Conservation (phyloP, 441 rosid genomes). For the Breynia disticha region DNA sequence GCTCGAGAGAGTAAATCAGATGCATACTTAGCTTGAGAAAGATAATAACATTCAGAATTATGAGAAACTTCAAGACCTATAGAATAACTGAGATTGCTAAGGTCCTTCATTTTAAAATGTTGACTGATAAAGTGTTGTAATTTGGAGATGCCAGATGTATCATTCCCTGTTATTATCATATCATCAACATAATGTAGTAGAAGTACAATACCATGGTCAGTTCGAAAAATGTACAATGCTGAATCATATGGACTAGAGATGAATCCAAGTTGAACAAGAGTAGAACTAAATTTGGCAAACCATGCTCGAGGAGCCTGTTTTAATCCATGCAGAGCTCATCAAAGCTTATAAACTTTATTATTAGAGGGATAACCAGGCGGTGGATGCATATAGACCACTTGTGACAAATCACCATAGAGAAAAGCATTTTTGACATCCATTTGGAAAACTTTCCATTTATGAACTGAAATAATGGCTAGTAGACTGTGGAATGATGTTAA, state of each 20-base stretch:
- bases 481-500: neutral
- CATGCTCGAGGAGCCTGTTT: neutral
- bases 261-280: neutral
- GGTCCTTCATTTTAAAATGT: conserved; percentile 2
- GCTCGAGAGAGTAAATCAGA: neutral
- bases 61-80: neutral
- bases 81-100: neutral
- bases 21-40: neutral
- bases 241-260: neutral
- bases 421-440: conserved; percentile 1
- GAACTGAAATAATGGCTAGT: neutral
- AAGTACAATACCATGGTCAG: neutral
- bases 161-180: conserved; percentile 1
- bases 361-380: neutral
- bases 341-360: neutral
- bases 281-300: neutral
- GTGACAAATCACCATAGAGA: neutral
- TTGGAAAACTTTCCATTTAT: neutral
- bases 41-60: too few relatives aligned
- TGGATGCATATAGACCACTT: conserved; percentile 3
- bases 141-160: neutral
- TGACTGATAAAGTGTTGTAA: neutral
- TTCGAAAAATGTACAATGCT: neutral
- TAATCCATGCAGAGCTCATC: neutral
- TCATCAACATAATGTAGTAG: neutral